A percentile compares a stretch with the other conserved stretches of the same genome.
Evolutionary conservation across 2,329 filamentous ascomycete genomes (phyloP).

Genomic region (Phyllachora maydis): DNA sequence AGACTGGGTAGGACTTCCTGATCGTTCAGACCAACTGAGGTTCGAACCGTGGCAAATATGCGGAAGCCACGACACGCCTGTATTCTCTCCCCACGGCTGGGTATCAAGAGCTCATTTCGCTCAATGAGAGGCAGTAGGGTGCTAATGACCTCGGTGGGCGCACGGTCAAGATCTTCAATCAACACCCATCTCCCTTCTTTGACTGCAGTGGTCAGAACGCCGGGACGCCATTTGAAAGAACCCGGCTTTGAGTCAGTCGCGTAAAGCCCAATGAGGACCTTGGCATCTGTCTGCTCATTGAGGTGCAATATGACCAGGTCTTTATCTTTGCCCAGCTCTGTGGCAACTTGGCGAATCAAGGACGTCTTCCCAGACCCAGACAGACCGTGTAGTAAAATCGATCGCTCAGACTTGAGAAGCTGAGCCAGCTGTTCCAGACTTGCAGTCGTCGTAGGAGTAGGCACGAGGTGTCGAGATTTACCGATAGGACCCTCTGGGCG

Average conservation of each 20-base stretch:
- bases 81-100: conserved; percentile 71
- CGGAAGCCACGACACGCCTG: conserved; percentile 70
- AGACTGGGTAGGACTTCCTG: conserved; percentile 49
- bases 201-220: conserved; percentile 84
- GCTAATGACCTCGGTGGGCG: conserved; percentile 86
- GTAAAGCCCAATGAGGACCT: conserved; percentile 87
- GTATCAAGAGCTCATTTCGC: conserved; percentile 73
- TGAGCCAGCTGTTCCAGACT: conserved; percentile 54
- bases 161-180: conserved; percentile 90
- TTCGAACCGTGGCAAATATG: conserved; percentile 80
- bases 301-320: conserved; percentile 86
- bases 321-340: conserved; percentile 55
- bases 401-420: conserved; percentile 44
- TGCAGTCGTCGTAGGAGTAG: conserved; percentile 47
- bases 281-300: conserved; percentile 96
- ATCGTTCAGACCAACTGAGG: conserved; percentile 45
- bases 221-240: conserved; percentile 80
- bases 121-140: conserved; percentile 85
- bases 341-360: conserved; percentile 62
- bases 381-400: conserved; percentile 63
- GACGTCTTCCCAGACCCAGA: conserved; percentile 85
- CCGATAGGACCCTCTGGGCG: conserved; percentile 28
- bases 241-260: conserved; percentile 73
- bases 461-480: conserved; percentile 33
- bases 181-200: conserved; percentile 90